A percentile compares a stretch with the other conserved stretches of the same genome.
These are phyloP conservation scores for Gossypium laxum DNA, from an alignment of 441 rosid genomes.

Conservation along the genomic window DNA sequence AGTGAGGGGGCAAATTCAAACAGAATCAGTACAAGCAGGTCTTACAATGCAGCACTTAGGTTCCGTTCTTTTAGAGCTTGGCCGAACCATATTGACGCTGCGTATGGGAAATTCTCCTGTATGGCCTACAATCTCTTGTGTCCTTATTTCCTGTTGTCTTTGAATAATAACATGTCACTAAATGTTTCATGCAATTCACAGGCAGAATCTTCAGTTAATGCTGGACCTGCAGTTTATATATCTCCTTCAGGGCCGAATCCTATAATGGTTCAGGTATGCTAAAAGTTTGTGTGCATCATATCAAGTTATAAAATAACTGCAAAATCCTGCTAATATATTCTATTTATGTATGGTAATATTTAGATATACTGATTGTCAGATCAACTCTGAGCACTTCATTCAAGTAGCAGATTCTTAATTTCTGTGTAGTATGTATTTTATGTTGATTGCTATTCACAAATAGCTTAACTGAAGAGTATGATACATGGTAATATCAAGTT, in stretches of 20 bases:
- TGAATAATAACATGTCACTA: not conserved
- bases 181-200: constrained; percentile 24
- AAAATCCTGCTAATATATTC: not conserved
- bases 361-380: not conserved
- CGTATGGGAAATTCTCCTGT: constrained; percentile 82
- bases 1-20: constrained; percentile 60
- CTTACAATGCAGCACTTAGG: constrained; percentile 82
- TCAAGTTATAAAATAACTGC: not conserved
- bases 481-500: not conserved
- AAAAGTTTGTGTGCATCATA: not conserved
- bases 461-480: too few relatives aligned
- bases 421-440: not conserved
- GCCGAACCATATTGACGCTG: constrained; percentile 71
- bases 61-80: constrained; percentile 87
- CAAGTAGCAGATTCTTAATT: not conserved
- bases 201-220: constrained; percentile 61
- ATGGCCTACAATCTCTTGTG: constrained; percentile 17
- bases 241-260: constrained; percentile 71
- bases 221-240: constrained; percentile 88
- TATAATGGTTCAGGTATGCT: constrained; percentile 74
- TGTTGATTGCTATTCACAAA: not conserved
- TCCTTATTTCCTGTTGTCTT: constrained; percentile 3
- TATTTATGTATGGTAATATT: not conserved
- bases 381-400: not conserved
- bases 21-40: constrained; percentile 64